phyloP scores from a whole-genome alignment of 305 asterid genomes.

The Fraxinus greggii region DNA sequence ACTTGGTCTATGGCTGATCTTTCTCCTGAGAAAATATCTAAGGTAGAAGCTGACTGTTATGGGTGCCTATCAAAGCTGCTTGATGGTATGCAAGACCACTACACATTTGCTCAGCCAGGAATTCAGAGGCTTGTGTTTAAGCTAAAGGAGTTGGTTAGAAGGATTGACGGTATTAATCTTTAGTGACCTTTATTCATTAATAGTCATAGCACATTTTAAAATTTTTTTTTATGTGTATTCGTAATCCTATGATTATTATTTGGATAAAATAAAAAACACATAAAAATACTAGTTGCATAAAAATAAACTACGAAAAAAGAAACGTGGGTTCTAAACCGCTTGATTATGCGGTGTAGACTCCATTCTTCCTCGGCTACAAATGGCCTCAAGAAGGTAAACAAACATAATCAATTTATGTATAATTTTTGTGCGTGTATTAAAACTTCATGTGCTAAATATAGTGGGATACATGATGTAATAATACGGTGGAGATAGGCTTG shows the following conservation, averaged over 20 bases:
- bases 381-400: not conserved
- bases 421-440: not conserved
- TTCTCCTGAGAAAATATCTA: slow-evolving; percentile 54
- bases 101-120: slow-evolving; percentile 99
- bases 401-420: not conserved
- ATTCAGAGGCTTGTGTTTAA: slow-evolving; percentile 93
- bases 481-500: not conserved
- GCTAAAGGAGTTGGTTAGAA: slow-evolving; percentile 91
- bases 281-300: not conserved
- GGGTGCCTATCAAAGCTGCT: slow-evolving; percentile 95
- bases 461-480: not conserved
- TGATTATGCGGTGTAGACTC: not conserved
- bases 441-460: not conserved
- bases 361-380: not conserved
- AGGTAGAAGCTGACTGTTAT: slow-evolving; percentile 95
- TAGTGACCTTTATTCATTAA: not conserved
- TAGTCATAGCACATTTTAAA: not conserved
- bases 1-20: slow-evolving; percentile 75
- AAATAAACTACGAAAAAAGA: not conserved
- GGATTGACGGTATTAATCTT: slow-evolving; percentile 73
- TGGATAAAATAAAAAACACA: not conserved
- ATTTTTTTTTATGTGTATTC: not conserved
- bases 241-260: not conserved
- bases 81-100: slow-evolving; percentile 99
- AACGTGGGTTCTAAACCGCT: not conserved